These are phyloP conservation scores for Aquanectria penicillioides DNA, from an alignment of 2,329 filamentous ascomycete species.

Conservation along the genomic window DNA sequence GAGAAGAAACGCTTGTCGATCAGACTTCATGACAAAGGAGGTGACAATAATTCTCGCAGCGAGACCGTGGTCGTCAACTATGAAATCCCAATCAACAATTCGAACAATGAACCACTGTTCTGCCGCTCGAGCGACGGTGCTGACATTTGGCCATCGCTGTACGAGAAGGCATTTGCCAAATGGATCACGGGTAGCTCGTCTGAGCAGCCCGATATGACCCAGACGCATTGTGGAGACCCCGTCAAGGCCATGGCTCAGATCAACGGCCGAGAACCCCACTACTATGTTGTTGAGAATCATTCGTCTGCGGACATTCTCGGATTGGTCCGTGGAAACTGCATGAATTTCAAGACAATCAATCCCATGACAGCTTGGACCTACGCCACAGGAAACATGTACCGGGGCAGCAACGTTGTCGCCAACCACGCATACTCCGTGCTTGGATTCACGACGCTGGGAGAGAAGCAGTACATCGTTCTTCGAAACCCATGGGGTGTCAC, in stretches of 20 bases:
- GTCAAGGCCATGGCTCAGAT: conserved; percentile 58
- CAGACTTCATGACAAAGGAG: conserved; percentile 57
- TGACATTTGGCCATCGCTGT: conserved; percentile 56
- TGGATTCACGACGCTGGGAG: conserved; percentile 48
- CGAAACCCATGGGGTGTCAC: conserved; percentile 57
- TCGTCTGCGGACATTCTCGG: conserved; percentile 47
- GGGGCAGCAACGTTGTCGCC: conserved; percentile 54
- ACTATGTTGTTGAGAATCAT: conserved; percentile 48
- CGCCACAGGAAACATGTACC: conserved; percentile 49
- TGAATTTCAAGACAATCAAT: conserved; percentile 56
- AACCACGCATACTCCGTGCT: conserved; percentile 58
- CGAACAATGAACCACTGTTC: conserved; percentile 53
- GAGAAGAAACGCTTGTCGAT: conserved; percentile 44
- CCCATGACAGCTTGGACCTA: conserved; percentile 55
- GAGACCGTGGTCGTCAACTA: conserved; percentile 55
- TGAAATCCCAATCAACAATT: conserved; percentile 56
- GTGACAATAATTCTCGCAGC: conserved; percentile 51
- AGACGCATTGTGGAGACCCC: conserved; percentile 53
- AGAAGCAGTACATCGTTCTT: conserved; percentile 53
- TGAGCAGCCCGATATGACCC: conserved; percentile 53
- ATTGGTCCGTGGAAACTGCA: conserved; percentile 50
- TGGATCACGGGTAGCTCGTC: conserved; percentile 49
- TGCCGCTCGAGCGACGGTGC: conserved; percentile 52
- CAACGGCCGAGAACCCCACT: conserved; percentile 50
- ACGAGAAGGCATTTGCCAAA: conserved; percentile 60